phyloP scores from a whole-genome alignment of 108 stramenopile genomes.

The Aurantiochytrium sp. region DNA sequence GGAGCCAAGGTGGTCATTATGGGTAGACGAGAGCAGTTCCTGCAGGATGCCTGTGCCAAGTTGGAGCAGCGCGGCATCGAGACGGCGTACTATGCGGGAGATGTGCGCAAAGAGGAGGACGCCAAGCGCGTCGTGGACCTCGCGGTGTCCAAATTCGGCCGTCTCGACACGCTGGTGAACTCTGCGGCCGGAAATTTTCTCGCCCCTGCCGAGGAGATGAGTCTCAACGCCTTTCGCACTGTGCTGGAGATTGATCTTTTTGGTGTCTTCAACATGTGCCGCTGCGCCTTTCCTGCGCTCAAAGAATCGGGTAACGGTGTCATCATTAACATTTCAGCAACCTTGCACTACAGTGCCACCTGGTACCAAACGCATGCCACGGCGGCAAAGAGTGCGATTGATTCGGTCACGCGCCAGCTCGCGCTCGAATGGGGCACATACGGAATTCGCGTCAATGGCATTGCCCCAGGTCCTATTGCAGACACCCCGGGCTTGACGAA shows the following conservation, averaged over 20 bases:
- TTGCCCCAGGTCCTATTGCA: conserved; percentile 21
- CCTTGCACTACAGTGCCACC: conserved; percentile 14
- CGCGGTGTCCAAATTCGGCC: neutral
- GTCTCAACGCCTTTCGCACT: neutral
- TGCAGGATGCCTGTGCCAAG: neutral
- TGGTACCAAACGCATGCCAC: conserved; percentile 14
- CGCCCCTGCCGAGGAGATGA: neutral
- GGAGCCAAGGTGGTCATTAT: neutral
- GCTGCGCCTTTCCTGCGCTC: neutral
- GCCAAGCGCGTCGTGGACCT: neutral
- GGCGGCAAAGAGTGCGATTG: conserved; percentile 11
- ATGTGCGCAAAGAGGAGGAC: neutral
- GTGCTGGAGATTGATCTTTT: conserved; percentile 13
- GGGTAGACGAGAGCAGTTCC: neutral
- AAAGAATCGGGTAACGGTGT: neutral
- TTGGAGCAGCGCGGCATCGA: neutral
- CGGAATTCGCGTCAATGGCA: neutral
- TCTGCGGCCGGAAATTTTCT: conserved; percentile 19
- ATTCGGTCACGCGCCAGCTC: neutral
- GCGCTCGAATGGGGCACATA: conserved; percentile 12
- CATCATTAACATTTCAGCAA: conserved; percentile 15
- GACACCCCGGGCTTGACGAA: neutral
- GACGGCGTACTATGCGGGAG: neutral
- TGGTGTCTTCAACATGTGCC: neutral
- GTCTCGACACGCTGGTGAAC: conserved; percentile 14